Base-by-base conservation (phyloP, 2,329 filamentous ascomycete species). In the Apiospora rasikravindrae region DNA sequence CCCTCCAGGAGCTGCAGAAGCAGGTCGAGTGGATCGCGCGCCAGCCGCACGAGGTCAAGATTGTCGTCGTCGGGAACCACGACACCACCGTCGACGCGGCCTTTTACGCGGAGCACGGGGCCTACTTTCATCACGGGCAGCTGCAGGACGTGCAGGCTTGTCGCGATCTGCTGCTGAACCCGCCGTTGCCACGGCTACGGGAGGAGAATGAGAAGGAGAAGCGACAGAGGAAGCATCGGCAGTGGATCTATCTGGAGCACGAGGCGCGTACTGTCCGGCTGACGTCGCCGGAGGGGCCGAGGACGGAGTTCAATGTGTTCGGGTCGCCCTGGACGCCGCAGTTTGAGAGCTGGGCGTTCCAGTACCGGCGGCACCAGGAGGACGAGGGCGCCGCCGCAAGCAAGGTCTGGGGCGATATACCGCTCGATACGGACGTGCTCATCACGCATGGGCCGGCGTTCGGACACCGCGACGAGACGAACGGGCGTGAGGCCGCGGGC, bases 61-160 rank as follows among this genome's bases (percentile, higher is more conserved):
- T 94, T 74, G 87, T 94, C 51, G 82, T 94, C 75, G 92, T 91
- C 74, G 92, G 93, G 40, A 95, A 95, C 78, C 93, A 95, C 81
- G 93, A 95, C 78, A 84, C 93, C 69, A 92, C 91, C 0, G 86
- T 95, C 8, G 92, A 94, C 77, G 76, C 83, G n/a, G 78, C 84
- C 3, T 94, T 93, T 79, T 92, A 90, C 78, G 76, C 81, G 11
- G 79, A 87, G 53, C 84, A 90, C 75, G 86, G 87, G 0, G 76
- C 78, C 1, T 83, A 83, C 70, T 89, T 91, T 77, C 89, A 91
- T 77, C 90, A 89, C 76, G 86, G 89, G 69, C 77, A 79, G 4
- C 84, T 84, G 0, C 88, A 93, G 77, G 86, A 88, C 44, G 79
- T 87, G 0, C 79, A 81, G 10, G 83, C 84, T 44, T 93, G 91